Base-by-base conservation (phyloP, 2,329 filamentous ascomycete species). In the Epichloe sylvatica region DNA sequence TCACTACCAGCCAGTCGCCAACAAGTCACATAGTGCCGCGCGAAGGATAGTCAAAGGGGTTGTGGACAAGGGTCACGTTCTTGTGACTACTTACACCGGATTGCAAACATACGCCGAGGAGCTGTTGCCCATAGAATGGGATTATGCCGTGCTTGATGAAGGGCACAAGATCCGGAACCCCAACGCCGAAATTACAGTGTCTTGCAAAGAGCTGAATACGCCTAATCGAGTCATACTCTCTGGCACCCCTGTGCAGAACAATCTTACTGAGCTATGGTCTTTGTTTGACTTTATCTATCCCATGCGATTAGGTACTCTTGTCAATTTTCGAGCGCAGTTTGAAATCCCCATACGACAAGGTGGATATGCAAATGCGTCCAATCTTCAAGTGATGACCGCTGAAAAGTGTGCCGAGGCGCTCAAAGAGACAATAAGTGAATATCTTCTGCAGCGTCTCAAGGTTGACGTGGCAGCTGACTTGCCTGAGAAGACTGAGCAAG, bases 111-210 rank as follows among this genome's bases (percentile, higher is more conserved):
- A 97, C 57, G 81, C 84, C 0, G 82, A 91, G 46, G 75, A 91
- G 35, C 70, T 98, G 21, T 82, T 94, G 35, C 82, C 84, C 1
- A 80, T 89, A 0, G 77, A 92, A 53, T 98, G 92, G 92, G 87
- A 84, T 19, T 96, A 94, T 63, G 90, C 89, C 11, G 86, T 97
- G 11, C 76, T 98, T 5, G 92, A 98, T 53, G 92, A 98, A 71
- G 92, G 94, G 3, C 94, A 98, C 68, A 96, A 96, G 66, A 98
- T 98, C 57, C 83, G 92, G 38, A 98, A 98, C 58, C 92, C 92
- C 0, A 94, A 97, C 59, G 89, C 92, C 0, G 84, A 86, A 6
- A 92, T 98, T 55, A 96, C 94, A 0, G 86, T 97, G 47, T 86
- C 89, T 56, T 95, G 89, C 74, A 98, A 98, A 63, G 87, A 96